These are phyloP conservation scores for Mrakia hoshinonis DNA, from an alignment of 768 basidiomycete species.

Conservation along the genomic window DNA sequence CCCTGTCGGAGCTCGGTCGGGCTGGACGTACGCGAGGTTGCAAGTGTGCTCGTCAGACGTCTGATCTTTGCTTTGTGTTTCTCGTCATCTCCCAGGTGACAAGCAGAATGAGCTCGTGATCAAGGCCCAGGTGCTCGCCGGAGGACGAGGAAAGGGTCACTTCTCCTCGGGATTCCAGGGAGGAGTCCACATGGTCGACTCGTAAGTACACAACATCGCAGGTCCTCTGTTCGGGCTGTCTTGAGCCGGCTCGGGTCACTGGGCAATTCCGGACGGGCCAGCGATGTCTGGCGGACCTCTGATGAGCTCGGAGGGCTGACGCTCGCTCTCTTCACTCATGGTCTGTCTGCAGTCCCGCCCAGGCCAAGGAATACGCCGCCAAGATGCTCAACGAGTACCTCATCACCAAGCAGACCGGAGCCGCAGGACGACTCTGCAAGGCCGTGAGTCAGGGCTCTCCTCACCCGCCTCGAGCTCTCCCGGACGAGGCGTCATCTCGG, in stretches of 20 bases:
- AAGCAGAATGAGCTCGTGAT: constrained; percentile 76
- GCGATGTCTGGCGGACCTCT: not conserved
- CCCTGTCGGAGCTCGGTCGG: no score
- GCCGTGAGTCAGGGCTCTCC: constrained; percentile 50
- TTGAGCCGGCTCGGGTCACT: no score
- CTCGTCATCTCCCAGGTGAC: not conserved
- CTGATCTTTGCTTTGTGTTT: not conserved
- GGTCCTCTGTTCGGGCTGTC: no score
- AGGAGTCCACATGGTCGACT: constrained; percentile 88
- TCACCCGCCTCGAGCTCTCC: constrained; percentile 37
- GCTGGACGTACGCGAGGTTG: no score
- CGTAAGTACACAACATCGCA: constrained; percentile 47
- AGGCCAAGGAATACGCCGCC: constrained; percentile 74
- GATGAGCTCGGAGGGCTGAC: not conserved
- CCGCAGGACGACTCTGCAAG: constrained; percentile 83
- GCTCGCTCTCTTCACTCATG: constrained; percentile 30
- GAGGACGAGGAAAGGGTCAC: constrained; percentile 94
- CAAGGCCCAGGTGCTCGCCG: constrained; percentile 97
- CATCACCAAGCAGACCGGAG: constrained; percentile 98
- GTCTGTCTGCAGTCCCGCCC: constrained; percentile 54
- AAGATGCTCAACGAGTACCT: constrained; percentile 93
- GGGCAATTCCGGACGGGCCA: not conserved
- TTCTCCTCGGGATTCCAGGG: constrained; percentile 89
- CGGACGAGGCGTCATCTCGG: not conserved
- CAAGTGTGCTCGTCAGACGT: no score